Evolutionary conservation across 176 grass and related monocot genomes (phyloP), one percentile per base, ranked within the genome.

Genomic region (Juncus inflexus): DNA sequence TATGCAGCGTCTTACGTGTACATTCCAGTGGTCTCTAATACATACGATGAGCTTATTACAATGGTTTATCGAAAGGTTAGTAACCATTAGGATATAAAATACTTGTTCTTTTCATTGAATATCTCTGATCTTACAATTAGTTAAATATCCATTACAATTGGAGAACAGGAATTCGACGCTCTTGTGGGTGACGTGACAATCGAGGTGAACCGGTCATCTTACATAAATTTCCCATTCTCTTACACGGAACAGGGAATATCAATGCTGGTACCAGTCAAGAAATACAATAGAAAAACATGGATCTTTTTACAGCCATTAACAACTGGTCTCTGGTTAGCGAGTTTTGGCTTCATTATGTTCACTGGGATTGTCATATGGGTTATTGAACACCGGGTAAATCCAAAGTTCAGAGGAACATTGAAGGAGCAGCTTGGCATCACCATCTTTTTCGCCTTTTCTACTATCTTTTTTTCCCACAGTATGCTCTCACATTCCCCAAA

Each of bases 121-220:
- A 35, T 42, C 40, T 19, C 42, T 1, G 37, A 58, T 73, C 49
- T 38, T 4, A 53, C 0, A 5, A 40, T 28, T 40, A 12, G 0
- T 70, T 38, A 5, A 50, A 69, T 11, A 11, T 35, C 41, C 39
- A 3, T n/a, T 3, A 50, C n/a, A 15, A 1, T 8, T 45, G 38
- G 11, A 3, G 13, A 15, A 12, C 64, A 66, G 64, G 51, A 66
- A 2, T 66, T 28, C 64, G 47, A 85, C 40, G 8, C 74, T 35
- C 78, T 73, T 3, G 58, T 85, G 63, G 78, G 80, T 3, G 81
- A 85, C 3, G 70, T 81, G 42, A 82, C 81, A 50, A 64, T 85
- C 35, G 76, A 58, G 4, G 66, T 57, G 9, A 82, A 82, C 16
- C 76, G 86, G 53, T 43, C 82, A 7, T 10, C 37, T 19, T 76